phyloP scores from a whole-genome alignment of 164 flowering plant species.

The Protea cynaroides region DNA sequence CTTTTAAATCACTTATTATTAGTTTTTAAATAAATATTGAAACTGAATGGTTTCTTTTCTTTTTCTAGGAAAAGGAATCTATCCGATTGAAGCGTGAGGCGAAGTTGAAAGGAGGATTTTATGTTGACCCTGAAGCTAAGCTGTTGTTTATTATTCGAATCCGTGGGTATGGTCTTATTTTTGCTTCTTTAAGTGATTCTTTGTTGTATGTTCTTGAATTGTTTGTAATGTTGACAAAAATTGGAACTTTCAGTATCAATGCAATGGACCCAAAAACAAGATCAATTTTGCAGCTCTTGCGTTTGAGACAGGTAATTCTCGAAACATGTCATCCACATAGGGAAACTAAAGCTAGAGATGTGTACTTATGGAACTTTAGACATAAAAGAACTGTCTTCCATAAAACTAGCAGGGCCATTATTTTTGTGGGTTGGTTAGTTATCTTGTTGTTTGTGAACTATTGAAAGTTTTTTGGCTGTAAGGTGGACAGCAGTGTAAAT shows the following conservation, averaged over 20 bases:
- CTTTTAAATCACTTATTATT: too few relatives aligned
- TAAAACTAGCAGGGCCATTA: too few relatives aligned
- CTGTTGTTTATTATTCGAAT: constrained; percentile 49
- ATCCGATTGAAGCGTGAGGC: constrained; percentile 37
- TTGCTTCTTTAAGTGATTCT: not conserved
- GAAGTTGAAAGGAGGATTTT: constrained; percentile 47
- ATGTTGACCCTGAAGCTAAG: constrained; percentile 58
- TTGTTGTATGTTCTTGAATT: not conserved
- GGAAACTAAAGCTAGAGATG: too few relatives aligned
- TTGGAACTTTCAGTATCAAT: constrained; percentile 38
- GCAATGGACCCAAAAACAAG: constrained; percentile 64
- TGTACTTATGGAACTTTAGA: too few relatives aligned
- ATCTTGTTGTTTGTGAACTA: too few relatives aligned
- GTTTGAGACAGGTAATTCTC: constrained; percentile 42
- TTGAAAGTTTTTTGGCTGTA: too few relatives aligned
- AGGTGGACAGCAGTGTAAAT: too few relatives aligned
- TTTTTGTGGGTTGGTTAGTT: too few relatives aligned
- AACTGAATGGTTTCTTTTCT: not conserved
- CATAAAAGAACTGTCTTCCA: too few relatives aligned
- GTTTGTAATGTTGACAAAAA: too few relatives aligned
- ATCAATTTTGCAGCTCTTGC: constrained; percentile 55
- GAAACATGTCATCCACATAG: not conserved
- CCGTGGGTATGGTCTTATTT: constrained; percentile 35
- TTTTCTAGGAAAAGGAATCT: constrained; percentile 25
- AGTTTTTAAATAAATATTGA: not conserved